Conservation (phyloP, 441 rosid genomes). For the Populus hybrid region DNA sequence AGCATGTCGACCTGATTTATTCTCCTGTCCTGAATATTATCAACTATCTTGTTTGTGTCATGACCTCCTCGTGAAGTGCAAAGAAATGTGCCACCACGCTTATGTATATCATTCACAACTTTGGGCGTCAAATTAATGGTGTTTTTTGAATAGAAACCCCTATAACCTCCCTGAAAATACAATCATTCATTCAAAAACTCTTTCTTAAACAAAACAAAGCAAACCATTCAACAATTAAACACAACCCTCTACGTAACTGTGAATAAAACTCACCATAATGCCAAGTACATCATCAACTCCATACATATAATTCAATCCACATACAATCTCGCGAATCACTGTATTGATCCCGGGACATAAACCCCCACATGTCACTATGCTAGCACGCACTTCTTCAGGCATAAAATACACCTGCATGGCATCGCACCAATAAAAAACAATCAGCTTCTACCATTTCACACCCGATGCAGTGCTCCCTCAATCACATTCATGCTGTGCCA, state of each 20-base stretch:
- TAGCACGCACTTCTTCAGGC: constrained; percentile 80
- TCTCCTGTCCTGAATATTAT: constrained; percentile 54
- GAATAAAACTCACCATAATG: constrained; percentile 50
- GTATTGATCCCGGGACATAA: constrained; percentile 27
- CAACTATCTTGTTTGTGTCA: constrained; percentile 50
- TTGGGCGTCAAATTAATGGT: constrained; percentile 44
- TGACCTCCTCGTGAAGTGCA: constrained; percentile 58
- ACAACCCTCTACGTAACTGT: neutral
- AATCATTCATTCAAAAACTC: constrained; percentile 1
- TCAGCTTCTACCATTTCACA: neutral
- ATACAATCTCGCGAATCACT: constrained; percentile 42
- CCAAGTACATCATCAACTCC: constrained; percentile 72
- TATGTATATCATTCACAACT: constrained; percentile 53
- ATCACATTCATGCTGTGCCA: neutral
- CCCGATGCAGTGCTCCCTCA: neutral
- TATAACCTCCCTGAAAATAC: constrained; percentile 49
- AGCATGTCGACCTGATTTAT: constrained; percentile 43
- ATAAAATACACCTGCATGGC: constrained; percentile 56
- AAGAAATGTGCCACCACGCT: constrained; percentile 56
- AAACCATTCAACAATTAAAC: neutral
- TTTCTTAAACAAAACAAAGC: neutral
- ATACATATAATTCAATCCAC: constrained; percentile 23
- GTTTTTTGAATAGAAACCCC: constrained; percentile 50
- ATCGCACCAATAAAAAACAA: neutral
- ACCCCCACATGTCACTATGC: constrained; percentile 94